These are phyloP conservation scores for Geosiphon pyriformis DNA, from an alignment of 192 early-diverging fungal species.

Conservation along the genomic window DNA sequence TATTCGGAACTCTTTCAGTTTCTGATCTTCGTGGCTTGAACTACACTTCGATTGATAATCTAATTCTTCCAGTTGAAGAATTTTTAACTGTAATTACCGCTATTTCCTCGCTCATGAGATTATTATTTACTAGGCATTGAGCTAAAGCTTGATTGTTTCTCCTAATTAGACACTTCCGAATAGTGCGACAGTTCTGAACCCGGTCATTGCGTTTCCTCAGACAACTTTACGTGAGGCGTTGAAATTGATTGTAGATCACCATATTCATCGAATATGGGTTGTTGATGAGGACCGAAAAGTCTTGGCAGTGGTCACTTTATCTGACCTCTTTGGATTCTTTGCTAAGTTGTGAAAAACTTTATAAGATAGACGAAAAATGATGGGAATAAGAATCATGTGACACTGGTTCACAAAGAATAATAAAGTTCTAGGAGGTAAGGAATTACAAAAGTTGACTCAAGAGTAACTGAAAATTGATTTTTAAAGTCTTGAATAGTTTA, in stretches of 20 bases:
- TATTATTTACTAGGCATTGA: too few relatives aligned
- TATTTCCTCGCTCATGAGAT: too few relatives aligned
- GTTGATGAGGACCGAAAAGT: conserved; percentile 36
- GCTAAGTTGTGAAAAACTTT: not conserved
- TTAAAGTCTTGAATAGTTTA: too few relatives aligned
- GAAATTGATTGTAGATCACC: conserved; percentile 31
- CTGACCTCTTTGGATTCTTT: conserved; percentile 43
- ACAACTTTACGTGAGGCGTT: conserved; percentile 37
- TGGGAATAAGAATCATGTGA: too few relatives aligned
- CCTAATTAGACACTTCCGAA: not conserved
- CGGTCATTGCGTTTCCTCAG: conserved; percentile 24
- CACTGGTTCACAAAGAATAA: too few relatives aligned
- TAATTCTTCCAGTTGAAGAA: conserved; percentile 42
- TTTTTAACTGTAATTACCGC: conserved; percentile 47
- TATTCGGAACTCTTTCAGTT: conserved; percentile 43
- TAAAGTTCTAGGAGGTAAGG: too few relatives aligned
- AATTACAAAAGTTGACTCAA: too few relatives aligned
- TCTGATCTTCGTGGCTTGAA: conserved; percentile 49
- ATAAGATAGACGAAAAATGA: too few relatives aligned
- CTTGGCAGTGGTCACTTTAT: conserved; percentile 50
- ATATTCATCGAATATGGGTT: conserved; percentile 60
- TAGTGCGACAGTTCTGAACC: not conserved
- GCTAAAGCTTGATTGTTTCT: too few relatives aligned
- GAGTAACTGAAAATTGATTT: too few relatives aligned
- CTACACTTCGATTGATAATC: conserved; percentile 34